phyloP scores from a whole-genome alignment of 306 rosid genomes.

The Malus asiatica region DNA sequence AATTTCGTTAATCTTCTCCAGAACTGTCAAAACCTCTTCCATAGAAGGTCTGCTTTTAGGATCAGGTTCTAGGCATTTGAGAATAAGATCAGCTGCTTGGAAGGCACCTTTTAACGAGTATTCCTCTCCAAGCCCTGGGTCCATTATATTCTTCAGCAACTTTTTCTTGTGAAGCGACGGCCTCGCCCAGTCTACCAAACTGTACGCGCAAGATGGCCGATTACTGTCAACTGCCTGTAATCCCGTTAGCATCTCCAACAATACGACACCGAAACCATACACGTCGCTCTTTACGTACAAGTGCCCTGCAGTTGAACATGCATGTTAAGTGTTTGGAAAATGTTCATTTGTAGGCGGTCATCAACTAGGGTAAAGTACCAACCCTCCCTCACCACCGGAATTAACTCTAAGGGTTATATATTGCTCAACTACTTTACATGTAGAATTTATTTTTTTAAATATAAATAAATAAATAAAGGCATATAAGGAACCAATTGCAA shows the following conservation, averaged over 20 bases:
- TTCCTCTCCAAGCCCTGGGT: conserved; percentile 24
- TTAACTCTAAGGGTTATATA: no score
- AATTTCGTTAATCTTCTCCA: conserved; percentile 25
- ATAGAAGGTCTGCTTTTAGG: conserved; percentile 62
- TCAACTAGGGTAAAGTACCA: no score
- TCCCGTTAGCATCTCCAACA: conserved; percentile 71
- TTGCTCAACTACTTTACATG: no score
- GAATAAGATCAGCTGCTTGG: conserved; percentile 35
- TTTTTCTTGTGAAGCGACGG: conserved; percentile 33
- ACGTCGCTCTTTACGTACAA: conserved; percentile 80
- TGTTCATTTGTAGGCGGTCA: neutral
- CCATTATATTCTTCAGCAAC: conserved; percentile 44
- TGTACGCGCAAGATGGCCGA: conserved; percentile 20
- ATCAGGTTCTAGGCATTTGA: conserved; percentile 46
- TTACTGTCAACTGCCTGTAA: conserved; percentile 39
- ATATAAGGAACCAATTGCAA: no score
- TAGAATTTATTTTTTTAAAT: no score
- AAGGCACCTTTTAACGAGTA: conserved; percentile 39
- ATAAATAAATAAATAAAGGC: no score
- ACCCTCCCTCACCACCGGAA: no score
- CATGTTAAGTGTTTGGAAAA: neutral
- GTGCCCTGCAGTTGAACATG: conserved; percentile 44
- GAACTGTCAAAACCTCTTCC: conserved; percentile 37
- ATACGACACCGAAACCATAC: conserved; percentile 81
- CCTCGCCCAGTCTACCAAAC: conserved; percentile 37